Evolutionary conservation across 208 protist genomes (phyloP).

Genomic region (Acanthamoeba lenticulata): DNA sequence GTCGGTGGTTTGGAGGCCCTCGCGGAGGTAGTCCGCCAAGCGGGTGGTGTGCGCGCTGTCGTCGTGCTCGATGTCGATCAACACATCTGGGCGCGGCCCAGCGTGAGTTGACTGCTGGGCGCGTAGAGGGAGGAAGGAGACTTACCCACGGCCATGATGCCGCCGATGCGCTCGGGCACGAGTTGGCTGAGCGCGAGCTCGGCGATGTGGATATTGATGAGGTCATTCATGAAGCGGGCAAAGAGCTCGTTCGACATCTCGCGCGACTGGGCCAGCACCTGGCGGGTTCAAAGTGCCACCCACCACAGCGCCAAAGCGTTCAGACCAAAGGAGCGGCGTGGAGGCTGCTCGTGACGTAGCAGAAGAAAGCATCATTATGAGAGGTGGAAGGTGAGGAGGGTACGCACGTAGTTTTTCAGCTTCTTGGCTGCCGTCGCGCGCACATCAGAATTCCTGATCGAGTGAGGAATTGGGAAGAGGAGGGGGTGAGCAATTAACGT

Average conservation of each 20-base stretch:
- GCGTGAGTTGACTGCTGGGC: neutral
- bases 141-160: constrained; percentile 87
- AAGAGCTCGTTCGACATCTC: constrained; percentile 82
- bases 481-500: too few relatives aligned
- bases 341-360: too few relatives aligned
- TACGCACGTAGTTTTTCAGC: constrained; percentile 35
- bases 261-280: constrained; percentile 73
- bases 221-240: constrained; percentile 80
- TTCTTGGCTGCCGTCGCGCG: constrained; percentile 43
- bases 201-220: constrained; percentile 82
- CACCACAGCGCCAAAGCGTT: too few relatives aligned
- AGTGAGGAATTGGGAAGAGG: neutral
- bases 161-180: constrained; percentile 83
- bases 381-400: too few relatives aligned
- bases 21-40: constrained; percentile 87
- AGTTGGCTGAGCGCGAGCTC: constrained; percentile 82
- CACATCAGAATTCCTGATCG: constrained; percentile 7
- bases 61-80: constrained; percentile 80
- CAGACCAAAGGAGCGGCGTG: too few relatives aligned
- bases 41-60: constrained; percentile 76
- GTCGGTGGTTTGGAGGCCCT: constrained; percentile 82
- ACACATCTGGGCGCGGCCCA: constrained; percentile 43
- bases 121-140: too few relatives aligned
- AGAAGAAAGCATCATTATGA: too few relatives aligned
- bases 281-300: too few relatives aligned